Evolutionary conservation across 2,329 filamentous ascomycete species (phyloP).

Genomic region (Trichoderma koningii): DNA sequence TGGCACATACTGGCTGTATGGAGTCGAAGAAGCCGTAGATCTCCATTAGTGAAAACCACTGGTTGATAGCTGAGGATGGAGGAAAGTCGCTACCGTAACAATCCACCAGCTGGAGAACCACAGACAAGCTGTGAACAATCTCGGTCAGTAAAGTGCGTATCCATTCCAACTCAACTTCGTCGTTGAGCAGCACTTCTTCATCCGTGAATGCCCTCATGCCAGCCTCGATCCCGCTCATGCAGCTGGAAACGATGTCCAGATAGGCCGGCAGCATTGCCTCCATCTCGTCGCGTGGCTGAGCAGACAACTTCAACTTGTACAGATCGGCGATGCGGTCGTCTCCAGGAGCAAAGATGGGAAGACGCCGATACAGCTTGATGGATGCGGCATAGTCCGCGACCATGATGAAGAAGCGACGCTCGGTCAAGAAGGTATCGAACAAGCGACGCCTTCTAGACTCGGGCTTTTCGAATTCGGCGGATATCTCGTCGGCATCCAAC

Average conservation of each 20-base stretch:
- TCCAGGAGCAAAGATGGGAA: conserved; percentile 40
- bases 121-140: conserved; percentile 70
- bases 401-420: conserved; percentile 69
- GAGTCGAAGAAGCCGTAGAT: conserved; percentile 69
- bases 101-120: conserved; percentile 73
- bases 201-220: conserved; percentile 56
- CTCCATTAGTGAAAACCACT: conserved; percentile 76
- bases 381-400: conserved; percentile 59
- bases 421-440: conserved; percentile 69
- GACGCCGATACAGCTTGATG: conserved; percentile 47
- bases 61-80: conserved; percentile 58
- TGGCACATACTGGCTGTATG: conserved; percentile 47
- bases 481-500: conserved; percentile 57
- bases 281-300: conserved; percentile 41
- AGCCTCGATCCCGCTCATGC: conserved; percentile 52
- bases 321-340: conserved; percentile 36
- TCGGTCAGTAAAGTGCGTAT: conserved; percentile 66
- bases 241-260: conserved; percentile 49
- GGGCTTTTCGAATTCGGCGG: conserved; percentile 62
- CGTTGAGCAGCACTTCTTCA: conserved; percentile 50
- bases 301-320: conserved; percentile 37
- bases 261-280: conserved; percentile 53
- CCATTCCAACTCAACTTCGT: conserved; percentile 62
- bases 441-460: conserved; percentile 67
- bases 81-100: conserved; percentile 57